Percentiles rank a stretch among this genome's conserved stretches.
These are phyloP conservation scores for Vigna unguiculata DNA, from an alignment of 306 rosid genomes.

Conservation along the genomic window DNA sequence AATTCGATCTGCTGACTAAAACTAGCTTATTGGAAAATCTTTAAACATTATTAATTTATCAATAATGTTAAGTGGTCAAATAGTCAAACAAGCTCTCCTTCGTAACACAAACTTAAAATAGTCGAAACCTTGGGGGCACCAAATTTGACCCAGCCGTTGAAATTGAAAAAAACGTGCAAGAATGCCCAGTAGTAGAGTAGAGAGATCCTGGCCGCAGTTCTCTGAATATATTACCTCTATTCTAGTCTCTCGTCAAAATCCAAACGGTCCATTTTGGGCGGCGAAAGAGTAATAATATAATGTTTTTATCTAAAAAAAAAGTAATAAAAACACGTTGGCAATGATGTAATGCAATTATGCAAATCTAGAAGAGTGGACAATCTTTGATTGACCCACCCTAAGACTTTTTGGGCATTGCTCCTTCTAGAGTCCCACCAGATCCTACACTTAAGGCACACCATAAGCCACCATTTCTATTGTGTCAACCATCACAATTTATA, in stretches of 20 bases:
- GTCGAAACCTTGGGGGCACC: not conserved
- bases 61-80: not conserved
- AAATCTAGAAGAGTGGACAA: conserved; percentile 24
- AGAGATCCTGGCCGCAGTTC: conserved; percentile 21
- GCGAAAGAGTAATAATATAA: not conserved
- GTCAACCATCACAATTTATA: not conserved
- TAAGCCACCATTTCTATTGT: not conserved
- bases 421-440: conserved; percentile 47
- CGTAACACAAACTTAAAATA: not conserved
- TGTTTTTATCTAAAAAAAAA: not conserved
- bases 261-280: conserved; percentile 13
- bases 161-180: not conserved
- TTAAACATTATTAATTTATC: not conserved
- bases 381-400: conserved; percentile 12
- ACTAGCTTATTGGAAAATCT: not conserved
- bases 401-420: not conserved
- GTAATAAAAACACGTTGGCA: not conserved
- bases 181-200: not conserved
- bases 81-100: not conserved
- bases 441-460: not conserved
- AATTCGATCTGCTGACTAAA: not conserved
- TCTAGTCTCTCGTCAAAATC: not conserved
- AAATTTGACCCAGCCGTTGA: conserved; percentile 25
- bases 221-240: not conserved
- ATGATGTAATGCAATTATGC: not conserved